Percentiles rank a stretch among this genome's conserved stretches.
These are phyloP conservation scores for Herpomyces periplanetae DNA, from an alignment of 2,329 filamentous ascomycete genomes.

Conservation along the genomic window DNA sequence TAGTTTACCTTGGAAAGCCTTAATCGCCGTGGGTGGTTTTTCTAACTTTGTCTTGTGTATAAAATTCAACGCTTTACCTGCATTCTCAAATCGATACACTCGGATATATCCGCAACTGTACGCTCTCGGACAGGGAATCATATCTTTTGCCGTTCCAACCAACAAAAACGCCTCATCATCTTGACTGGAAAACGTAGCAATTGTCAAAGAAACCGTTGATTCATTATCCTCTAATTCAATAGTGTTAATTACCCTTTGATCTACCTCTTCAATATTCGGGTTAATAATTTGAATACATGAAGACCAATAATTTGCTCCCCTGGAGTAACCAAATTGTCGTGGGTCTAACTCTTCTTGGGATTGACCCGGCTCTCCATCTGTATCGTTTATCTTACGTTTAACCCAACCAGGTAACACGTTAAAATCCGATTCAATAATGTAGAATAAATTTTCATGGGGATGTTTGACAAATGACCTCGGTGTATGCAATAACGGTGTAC, in stretches of 20 bases:
- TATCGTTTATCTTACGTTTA: conserved; percentile 4
- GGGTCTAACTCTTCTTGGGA: conserved; percentile 19
- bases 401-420: conserved; percentile 25
- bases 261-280: conserved; percentile 18
- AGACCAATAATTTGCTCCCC: conserved; percentile 52
- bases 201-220: conserved; percentile 46
- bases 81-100: conserved; percentile 55
- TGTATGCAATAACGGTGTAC: conserved; percentile 54
- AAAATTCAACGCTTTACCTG: conserved; percentile 59
- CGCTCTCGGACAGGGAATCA: conserved; percentile 33
- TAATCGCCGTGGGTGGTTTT: conserved; percentile 49
- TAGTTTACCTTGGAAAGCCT: conserved; percentile 67
- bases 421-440: conserved; percentile 71
- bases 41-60: conserved; percentile 87
- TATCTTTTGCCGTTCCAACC: conserved; percentile 69
- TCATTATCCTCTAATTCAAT: conserved; percentile 64
- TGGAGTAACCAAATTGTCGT: conserved; percentile 57
- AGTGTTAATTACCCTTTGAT: conserved; percentile 32
- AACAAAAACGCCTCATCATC: conserved; percentile 67
- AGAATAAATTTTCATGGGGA: conserved; percentile 57
- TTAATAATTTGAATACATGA: conserved; percentile 82
- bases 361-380: conserved; percentile 3
- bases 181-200: conserved; percentile 53
- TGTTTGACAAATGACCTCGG: conserved; percentile 58
- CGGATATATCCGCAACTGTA: conserved; percentile 51